Percentiles rank a stretch among this genome's conserved stretches.
Evolutionary conservation across 176 grass and related monocot genomes (phyloP).

Genomic region (Urochloa ruziziensis): DNA sequence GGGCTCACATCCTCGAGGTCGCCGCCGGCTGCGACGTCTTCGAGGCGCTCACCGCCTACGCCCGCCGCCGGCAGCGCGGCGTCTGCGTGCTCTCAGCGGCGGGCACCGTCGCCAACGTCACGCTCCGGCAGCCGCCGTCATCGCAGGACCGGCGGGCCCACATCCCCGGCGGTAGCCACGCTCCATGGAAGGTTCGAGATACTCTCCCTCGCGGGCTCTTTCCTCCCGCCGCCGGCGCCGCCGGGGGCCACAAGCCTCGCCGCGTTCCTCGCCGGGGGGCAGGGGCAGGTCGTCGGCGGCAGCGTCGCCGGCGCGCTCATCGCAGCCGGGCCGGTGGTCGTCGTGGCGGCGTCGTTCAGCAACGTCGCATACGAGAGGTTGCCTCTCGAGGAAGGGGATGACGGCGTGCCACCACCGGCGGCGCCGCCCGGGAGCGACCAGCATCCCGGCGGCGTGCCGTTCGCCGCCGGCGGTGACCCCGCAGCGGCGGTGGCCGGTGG

Average conservation of each 20-base stretch:
- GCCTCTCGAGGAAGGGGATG: conserved; percentile 87
- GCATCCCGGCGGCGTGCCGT: conserved; percentile 34
- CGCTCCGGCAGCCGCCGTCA: conserved; percentile 66
- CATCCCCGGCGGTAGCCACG: conserved; percentile 53
- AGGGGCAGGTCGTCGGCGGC: conserved; percentile 89
- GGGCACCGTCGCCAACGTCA: conserved; percentile 81
- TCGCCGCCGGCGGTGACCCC: conserved; percentile 16
- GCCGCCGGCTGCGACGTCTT: conserved; percentile 89
- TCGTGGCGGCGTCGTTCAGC: conserved; percentile 91
- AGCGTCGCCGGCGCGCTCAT: conserved; percentile 77
- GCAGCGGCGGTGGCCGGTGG: conserved; percentile 24
- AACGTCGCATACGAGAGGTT: conserved; percentile 98
- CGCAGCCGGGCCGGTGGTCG: conserved; percentile 74
- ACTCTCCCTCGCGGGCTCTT: conserved; percentile 91
- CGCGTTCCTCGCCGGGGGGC: conserved; percentile 71
- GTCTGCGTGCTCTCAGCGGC: conserved; percentile 87
- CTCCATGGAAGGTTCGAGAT: conserved; percentile 93
- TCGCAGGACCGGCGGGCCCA: conserved; percentile 24
- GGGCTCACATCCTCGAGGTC: conserved; percentile 90
- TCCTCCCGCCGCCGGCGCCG: conserved; percentile 88
- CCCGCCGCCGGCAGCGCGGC: conserved; percentile 84
- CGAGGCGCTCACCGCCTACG: conserved; percentile 73
- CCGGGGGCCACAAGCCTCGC: conserved; percentile 93
- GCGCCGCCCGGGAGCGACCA: conserved; percentile 32
- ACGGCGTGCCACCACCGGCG: conserved; percentile 58